Evolutionary conservation across 2,329 filamentous ascomycete genomes (phyloP).

Genomic region (Phoma sp.): DNA sequence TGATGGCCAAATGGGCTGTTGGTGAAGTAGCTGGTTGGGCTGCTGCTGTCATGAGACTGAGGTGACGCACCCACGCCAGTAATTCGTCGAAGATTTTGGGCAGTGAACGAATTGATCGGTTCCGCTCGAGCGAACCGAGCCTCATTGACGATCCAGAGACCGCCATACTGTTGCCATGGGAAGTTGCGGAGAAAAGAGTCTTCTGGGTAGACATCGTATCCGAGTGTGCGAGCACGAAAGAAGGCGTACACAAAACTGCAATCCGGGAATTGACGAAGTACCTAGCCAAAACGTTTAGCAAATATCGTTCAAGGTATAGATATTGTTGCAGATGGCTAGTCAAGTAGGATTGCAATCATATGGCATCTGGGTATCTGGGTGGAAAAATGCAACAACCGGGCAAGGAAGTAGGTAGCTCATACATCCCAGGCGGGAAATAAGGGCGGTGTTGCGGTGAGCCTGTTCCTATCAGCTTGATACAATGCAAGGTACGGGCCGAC

Average conservation of each 20-base stretch:
- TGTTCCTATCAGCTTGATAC: constrained; percentile 22
- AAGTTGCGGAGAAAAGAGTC: constrained; percentile 48
- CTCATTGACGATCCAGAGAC: constrained; percentile 48
- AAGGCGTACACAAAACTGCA: constrained; percentile 49
- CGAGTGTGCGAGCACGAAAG: constrained; percentile 46
- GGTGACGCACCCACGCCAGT: constrained; percentile 35
- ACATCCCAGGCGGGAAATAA: constrained; percentile 52
- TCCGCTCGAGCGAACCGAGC: constrained; percentile 47
- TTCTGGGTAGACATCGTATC: constrained; percentile 50
- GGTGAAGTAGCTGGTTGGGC: constrained; percentile 25
- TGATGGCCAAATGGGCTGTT: constrained; percentile 22
- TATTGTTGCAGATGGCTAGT: not conserved
- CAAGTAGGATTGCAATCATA: not conserved
- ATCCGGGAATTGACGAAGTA: constrained; percentile 47
- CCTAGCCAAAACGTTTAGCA: constrained; percentile 42
- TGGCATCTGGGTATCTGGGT: constrained; percentile 20
- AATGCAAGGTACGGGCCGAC: no score
- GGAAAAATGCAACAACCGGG: constrained; percentile 9
- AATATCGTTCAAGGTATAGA: not conserved
- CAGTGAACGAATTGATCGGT: constrained; percentile 30
- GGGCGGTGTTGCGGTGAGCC: constrained; percentile 48
- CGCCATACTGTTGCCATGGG: constrained; percentile 49
- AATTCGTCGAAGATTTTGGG: constrained; percentile 40
- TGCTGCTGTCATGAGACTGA: constrained; percentile 21
- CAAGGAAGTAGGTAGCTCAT: constrained; percentile 34